Percentiles rank a stretch among this genome's conserved stretches.
Evolutionary conservation across 768 basidiomycete species (phyloP).

Genomic region (Boletus edulis): DNA sequence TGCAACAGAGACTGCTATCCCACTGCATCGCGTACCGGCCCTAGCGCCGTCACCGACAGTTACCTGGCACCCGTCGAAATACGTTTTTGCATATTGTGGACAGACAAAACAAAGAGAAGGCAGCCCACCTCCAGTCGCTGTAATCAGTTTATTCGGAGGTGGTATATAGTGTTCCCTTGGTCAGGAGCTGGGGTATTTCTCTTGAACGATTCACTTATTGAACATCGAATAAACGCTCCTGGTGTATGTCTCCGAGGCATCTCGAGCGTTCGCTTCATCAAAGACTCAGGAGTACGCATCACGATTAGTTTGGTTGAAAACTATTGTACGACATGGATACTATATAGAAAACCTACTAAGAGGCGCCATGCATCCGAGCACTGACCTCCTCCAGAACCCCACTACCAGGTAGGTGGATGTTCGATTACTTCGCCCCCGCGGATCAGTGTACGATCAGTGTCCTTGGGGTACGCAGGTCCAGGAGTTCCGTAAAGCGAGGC

Average conservation of each 20-base stretch:
- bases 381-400: neutral
- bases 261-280: too few species aligned
- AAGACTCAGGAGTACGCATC: too few species aligned
- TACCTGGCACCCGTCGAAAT: constrained; percentile 79
- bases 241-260: too few species aligned
- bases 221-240: neutral
- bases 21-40: constrained; percentile 74
- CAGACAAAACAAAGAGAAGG: constrained; percentile 68
- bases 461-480: constrained; percentile 18
- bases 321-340: neutral
- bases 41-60: constrained; percentile 73
- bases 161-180: constrained; percentile 26
- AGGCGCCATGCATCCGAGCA: neutral
- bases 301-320: too few species aligned
- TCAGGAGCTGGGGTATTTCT: neutral
- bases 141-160: constrained; percentile 71
- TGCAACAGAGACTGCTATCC: constrained; percentile 72
- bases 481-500: constrained; percentile 10
- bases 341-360: neutral
- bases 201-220: too few species aligned
- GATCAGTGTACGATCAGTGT: constrained; percentile 22
- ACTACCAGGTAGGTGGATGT: too few species aligned
- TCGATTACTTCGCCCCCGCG: too few species aligned
- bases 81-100: constrained; percentile 80
- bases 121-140: constrained; percentile 60